Base-by-base conservation (phyloP, 2,329 filamentous ascomycete species). In the Lecanosticta acicola region DNA sequence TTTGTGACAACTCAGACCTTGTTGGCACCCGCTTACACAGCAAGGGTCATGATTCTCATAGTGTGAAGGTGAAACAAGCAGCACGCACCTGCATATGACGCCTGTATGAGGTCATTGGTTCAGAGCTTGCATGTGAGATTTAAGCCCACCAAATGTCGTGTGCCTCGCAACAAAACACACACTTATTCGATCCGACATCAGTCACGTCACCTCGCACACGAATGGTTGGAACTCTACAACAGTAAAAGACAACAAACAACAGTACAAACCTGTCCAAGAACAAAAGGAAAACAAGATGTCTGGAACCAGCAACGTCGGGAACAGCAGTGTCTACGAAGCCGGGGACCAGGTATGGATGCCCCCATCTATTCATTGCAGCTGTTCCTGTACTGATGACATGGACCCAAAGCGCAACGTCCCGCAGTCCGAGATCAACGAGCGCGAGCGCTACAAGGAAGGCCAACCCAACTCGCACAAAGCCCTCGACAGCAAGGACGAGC, bases 401-500 rank as follows among this genome's bases (percentile, higher is more conserved):
- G n/a, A 10, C 9, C n/a, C 10, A 21, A 26, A 66, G 74, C 77
- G 79, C 59, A 87, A 81, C 65, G 64, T 69, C 51, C 76, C 79
- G 51, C 43, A 61, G 46, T 43, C 42, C 41, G 56, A 56, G 49
- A 51, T 54, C 29, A 34, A 55, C 21, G 54, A 72, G 42, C 68
- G 74, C 34, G 67, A 75, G 18, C 75, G 80, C 49, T 93, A 79
- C 71, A 71, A 89, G 50, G 84, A 91, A 71, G 87, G 87, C 58
- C 74, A 83, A 65, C 66, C 75, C 48, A 73, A 85, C 65, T 83
- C 83, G 42, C 87, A 94, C 68, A 66, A 75, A 50, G 72, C 76
- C 52, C 76, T 77, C 45, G 85, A 93, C 64, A 80, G 86, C 40
- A 91, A 87, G 77, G 83, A 87, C 57, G 71, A 85, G 66, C 76